Conservation (phyloP, 2,329 filamentous ascomycete species). For the Myriosclerotinia scirpicola region DNA sequence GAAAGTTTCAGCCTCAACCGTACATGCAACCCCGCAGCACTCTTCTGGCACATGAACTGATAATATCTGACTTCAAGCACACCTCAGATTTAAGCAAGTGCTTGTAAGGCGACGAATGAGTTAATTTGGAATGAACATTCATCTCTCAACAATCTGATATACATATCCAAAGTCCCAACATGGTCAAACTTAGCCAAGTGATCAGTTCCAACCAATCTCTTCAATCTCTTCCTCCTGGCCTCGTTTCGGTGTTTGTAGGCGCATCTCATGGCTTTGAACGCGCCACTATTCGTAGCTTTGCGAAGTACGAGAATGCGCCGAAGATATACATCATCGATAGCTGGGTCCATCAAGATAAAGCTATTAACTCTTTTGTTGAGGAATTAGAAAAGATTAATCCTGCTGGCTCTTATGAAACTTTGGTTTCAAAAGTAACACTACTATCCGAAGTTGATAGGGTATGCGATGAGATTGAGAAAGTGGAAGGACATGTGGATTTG, state of each 20-base stretch:
- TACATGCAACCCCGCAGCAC: background rate
- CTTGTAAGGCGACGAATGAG: background rate
- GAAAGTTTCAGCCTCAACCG: background rate
- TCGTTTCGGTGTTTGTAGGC: background rate
- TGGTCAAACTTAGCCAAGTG: background rate
- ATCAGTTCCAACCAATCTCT: slow-evolving; percentile 10
- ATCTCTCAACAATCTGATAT: background rate
- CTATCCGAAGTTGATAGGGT: background rate
- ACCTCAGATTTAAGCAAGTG: background rate
- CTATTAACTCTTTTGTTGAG: background rate
- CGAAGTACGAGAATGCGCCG: background rate
- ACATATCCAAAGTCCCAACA: background rate
- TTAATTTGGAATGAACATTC: background rate
- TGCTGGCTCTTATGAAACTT: background rate
- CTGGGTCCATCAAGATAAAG: background rate
- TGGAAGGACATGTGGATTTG: slow-evolving; percentile 8
- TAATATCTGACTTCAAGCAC: background rate
- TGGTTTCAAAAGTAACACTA: background rate
- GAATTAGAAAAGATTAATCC: background rate
- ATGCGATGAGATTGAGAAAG: background rate
- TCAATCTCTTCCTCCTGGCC: background rate
- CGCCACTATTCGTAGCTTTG: background rate
- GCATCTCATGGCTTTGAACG: slow-evolving; percentile 5
- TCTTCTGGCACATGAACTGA: background rate
- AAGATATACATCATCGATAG: slow-evolving; percentile 7